Percentiles rank a stretch among this genome's conserved stretches.
Conservation (phyloP, 805 yeast genomes). For the Yamadazyma takamatsuzukensis region DNA sequence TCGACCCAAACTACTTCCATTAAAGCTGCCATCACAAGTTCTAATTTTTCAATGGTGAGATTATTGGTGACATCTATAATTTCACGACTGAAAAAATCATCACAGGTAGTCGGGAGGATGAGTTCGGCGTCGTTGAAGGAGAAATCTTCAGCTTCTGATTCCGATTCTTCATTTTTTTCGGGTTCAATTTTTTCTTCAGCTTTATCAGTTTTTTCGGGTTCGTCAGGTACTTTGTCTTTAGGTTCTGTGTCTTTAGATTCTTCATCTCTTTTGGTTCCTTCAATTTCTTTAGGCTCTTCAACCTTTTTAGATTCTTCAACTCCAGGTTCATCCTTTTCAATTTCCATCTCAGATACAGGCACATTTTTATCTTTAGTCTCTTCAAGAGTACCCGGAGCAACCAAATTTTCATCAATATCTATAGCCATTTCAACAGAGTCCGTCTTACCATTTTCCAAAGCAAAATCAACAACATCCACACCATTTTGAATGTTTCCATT, state of each 20-base stretch:
- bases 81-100: conserved; percentile 20
- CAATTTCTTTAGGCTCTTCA: not conserved
- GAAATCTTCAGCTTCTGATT: conserved; percentile 32
- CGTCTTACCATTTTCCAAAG: not conserved
- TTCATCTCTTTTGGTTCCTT: not conserved
- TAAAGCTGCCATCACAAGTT: conserved; percentile 53
- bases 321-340: not conserved
- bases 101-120: conserved; percentile 5
- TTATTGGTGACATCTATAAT: conserved; percentile 29
- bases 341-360: not conserved
- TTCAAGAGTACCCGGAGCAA: conserved; percentile 5
- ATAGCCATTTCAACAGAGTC: not conserved
- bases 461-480: conserved; percentile 2
- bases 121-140: conserved; percentile 4
- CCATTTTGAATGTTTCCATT: too few relatives aligned
- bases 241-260: conserved; percentile 4
- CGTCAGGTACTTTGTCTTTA: conserved; percentile 1
- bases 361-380: too few relatives aligned
- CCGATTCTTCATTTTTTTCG: conserved; percentile 12
- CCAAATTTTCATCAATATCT: conserved; percentile 2
- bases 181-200: conserved; percentile 3
- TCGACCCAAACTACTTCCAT: conserved; percentile 73
- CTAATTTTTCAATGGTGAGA: conserved; percentile 35
- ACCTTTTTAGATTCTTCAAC: too few relatives aligned
- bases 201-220: conserved; percentile 1